Evolutionary conservation across 495 filamentous ascomycete genomes (phyloP), one percentile per base, ranked within the genome.

Genomic region (Penicillium dipodomyicola): DNA sequence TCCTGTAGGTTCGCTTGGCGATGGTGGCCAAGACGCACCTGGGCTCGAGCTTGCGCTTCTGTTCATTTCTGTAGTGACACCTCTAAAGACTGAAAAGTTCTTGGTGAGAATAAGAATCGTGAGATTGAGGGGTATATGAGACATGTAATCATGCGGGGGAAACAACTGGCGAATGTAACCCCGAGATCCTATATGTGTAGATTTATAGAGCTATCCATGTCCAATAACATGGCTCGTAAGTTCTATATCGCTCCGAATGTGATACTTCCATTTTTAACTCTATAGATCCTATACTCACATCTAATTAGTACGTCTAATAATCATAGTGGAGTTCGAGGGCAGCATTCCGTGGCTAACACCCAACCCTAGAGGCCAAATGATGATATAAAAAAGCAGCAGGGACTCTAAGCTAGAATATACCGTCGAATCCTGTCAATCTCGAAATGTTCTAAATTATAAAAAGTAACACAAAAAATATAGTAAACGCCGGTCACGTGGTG

Each of bases 401-500:
- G 6, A 5, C 15, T 2, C 15, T 6, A n/a, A 39, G 5, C 7
- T 39, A 3, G 35, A 39, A 8, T 39, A 17, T 9, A 2, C 6
- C 5, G n/a, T n/a, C 7, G 15, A 39, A 5, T 15, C 35, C 35
- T 39, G 15, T 33, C 35, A 39, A 9, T n/a, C 6, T n/a, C 3
- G 15, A n/a, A 12, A 12, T 33, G 9, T 3, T 33, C 3, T 4
- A 12, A 12, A 33, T 33, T 4, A 37, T 19, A 15, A 49, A 49
- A 14, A 23, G 5, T 14, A 35, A 14, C 10, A 14, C 14, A 14
- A 10, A 1, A 8, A 19, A 52, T 39, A 19, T 32, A 32, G 2
- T 32, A 19, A 20, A 43, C 6, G 22, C 15, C 5, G 14, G 50
- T 52, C 50, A 52, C 50, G 50, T 52, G 50, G 49, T 52, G 49